Conservation (phyloP, 2,329 filamentous ascomycete species). For the Herpotrichia juniperi region DNA sequence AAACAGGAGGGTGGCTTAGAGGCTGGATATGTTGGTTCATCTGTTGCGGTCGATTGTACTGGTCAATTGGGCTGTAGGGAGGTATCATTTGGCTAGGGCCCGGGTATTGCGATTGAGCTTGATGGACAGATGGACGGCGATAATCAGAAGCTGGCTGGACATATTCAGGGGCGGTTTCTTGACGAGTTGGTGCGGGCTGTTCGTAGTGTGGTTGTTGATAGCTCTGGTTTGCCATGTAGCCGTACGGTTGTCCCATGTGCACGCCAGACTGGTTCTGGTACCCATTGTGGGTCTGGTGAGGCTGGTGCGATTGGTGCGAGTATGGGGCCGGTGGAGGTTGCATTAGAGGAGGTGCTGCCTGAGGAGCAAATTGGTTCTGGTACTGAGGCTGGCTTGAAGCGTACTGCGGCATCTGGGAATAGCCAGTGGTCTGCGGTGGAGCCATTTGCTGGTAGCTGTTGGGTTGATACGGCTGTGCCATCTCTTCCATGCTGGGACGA, state of each 20-base stretch:
- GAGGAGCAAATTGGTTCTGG: conserved; percentile 38
- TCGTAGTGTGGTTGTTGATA: conserved; percentile 48
- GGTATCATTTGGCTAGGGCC: conserved; percentile 40
- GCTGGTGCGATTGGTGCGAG: conserved; percentile 27
- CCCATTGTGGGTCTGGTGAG: conserved; percentile 29
- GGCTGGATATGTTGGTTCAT: conserved; percentile 42
- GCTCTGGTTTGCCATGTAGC: conserved; percentile 43
- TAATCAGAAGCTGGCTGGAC: conserved; percentile 42
- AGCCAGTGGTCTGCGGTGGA: conserved; percentile 48
- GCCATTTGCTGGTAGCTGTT: conserved; percentile 47
- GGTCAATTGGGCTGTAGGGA: conserved; percentile 43
- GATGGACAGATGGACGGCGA: conserved; percentile 48
- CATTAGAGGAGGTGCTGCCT: conserved; percentile 45
- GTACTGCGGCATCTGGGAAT: conserved; percentile 48
- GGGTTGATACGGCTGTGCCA: conserved; percentile 48
- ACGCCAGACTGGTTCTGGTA: conserved; percentile 42
- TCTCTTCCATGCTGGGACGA: conserved; percentile 53
- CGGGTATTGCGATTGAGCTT: conserved; percentile 42
- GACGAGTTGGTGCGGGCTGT: conserved; percentile 40
- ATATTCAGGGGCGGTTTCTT: conserved; percentile 48
- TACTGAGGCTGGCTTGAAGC: conserved; percentile 41
- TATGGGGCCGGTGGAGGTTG: conserved; percentile 44
- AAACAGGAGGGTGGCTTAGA: conserved; percentile 37
- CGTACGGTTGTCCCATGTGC: conserved; percentile 48
- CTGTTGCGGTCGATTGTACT: conserved; percentile 45